Percentiles rank a stretch among this genome's conserved stretches.
Evolutionary conservation across 1,284 basidiomycete species (phyloP).

Genomic region (Microbotryum silenes-acaulis): DNA sequence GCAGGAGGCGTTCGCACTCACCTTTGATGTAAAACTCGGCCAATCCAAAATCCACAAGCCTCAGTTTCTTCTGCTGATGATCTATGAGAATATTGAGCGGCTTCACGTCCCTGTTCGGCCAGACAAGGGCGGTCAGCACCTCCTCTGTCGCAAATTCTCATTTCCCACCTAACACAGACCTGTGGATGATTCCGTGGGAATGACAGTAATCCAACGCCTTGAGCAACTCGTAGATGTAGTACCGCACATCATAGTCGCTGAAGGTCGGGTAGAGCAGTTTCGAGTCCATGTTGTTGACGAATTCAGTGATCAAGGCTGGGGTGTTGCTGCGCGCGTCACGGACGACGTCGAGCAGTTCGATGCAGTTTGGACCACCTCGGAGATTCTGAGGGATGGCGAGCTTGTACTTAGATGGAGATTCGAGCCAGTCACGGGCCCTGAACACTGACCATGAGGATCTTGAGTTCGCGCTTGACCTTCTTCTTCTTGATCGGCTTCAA

Average conservation of each 20-base stretch:
- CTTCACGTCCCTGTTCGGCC: conserved; percentile 68
- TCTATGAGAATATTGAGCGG: conserved; percentile 99
- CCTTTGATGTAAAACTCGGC: conserved; percentile 97
- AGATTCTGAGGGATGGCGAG: conserved; percentile 72
- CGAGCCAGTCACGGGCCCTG: not conserved
- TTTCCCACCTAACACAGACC: not conserved
- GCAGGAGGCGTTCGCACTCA: conserved; percentile 45
- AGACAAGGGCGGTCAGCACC: too few species aligned
- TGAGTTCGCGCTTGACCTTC: conserved; percentile 99
- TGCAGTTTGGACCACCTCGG: conserved; percentile 83
- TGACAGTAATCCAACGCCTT: conserved; percentile 98
- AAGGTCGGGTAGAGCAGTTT: conserved; percentile 81
- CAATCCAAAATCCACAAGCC: conserved; percentile 97
- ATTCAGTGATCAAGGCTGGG: conserved; percentile 66
- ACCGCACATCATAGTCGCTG: conserved; percentile 95
- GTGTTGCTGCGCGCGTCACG: conserved; percentile 55
- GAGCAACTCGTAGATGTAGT: conserved; percentile 92
- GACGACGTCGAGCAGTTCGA: conserved; percentile 86
- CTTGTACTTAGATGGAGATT: too few species aligned
- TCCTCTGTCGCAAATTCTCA: too few species aligned
- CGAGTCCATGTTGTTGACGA: conserved; percentile 81
- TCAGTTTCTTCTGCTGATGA: conserved; percentile 88
- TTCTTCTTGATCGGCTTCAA: conserved; percentile 99
- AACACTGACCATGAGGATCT: conserved; percentile 45
- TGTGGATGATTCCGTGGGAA: conserved; percentile 97